These are phyloP conservation scores for Camelina laxa DNA, from an alignment of 345 rosid species.

Conservation along the genomic window DNA sequence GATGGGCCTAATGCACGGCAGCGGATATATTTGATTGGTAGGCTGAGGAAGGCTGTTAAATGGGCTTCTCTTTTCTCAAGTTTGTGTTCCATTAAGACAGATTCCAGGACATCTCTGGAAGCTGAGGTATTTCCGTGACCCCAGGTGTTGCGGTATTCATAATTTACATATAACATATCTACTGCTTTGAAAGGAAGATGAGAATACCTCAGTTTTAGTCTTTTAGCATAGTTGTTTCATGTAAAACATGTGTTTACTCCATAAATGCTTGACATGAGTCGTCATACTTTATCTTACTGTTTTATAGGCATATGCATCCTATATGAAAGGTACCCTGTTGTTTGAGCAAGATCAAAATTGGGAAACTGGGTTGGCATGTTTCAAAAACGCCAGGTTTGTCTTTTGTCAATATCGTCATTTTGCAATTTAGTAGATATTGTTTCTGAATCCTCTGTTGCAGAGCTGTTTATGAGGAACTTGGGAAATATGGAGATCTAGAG, in stretches of 20 bases:
- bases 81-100: slow-evolving; percentile 79
- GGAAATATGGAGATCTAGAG: slow-evolving; percentile 96
- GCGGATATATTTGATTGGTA: slow-evolving; percentile 86
- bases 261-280: neutral
- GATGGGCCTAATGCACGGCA: slow-evolving; percentile 94
- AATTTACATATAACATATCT: slow-evolving; percentile 4
- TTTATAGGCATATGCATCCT: slow-evolving; percentile 95
- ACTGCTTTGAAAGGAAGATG: neutral
- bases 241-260: slow-evolving; percentile 17
- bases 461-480: slow-evolving; percentile 97
- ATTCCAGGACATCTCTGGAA: slow-evolving; percentile 89
- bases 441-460: slow-evolving; percentile 46
- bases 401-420: slow-evolving; percentile 26
- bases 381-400: slow-evolving; percentile 90
- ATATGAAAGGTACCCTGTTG: slow-evolving; percentile 91
- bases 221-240: slow-evolving; percentile 20
- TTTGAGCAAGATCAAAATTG: slow-evolving; percentile 97
- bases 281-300: slow-evolving; percentile 31
- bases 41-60: slow-evolving; percentile 93
- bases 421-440: slow-evolving; percentile 13
- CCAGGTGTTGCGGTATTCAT: slow-evolving; percentile 19
- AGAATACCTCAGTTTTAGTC: slow-evolving; percentile 15
- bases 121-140: slow-evolving; percentile 71
- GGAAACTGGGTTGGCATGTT: slow-evolving; percentile 87
- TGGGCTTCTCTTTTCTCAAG: slow-evolving; percentile 86